Evolutionary conservation across 345 rosid species (phyloP), one percentile per base, ranked within the genome.

Genomic region (Gossypium sturtianum): DNA sequence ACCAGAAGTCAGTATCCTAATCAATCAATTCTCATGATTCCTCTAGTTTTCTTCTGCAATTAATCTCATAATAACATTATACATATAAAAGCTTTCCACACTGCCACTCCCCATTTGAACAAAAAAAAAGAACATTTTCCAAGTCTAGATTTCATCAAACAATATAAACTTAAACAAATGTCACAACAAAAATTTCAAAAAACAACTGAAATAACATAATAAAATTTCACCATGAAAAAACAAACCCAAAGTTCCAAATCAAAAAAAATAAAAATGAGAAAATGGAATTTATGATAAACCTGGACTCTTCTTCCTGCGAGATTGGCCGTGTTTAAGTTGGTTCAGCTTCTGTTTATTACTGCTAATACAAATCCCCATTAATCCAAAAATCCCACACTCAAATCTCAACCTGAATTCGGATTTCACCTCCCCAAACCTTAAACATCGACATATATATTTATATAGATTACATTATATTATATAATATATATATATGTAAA

Each of bases 301-400:
- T 66, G 2, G 25, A 74, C 66, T 67, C 78, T 76, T 22, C 34
- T 48, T 34, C 41, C 41, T 27, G 64, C 54, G 58, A 48, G 47
- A 17, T 71, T 47, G 16, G 8, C 16, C 66, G 13, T 62, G 71
- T 23, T 74, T 76, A 47, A n/a, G 72, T 12, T 72, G 71, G 49
- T 77, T 60, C 2, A 61, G 77, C 60, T 81, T 75, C n/a, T 74
- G 4, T 23, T 25, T 75, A 56, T 81, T 80, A 57, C 38, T 67
- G 76, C 87, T 84, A 44, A 79, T 75, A 75, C 83, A 84, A 77
- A 79, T 68, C 79, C 87, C 87, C 87, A 84, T 84, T 66, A 71
- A 83, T 60, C 20, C 49, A n/a, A n/a, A 53, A 54, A 53, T 20
- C 51, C 60, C 63, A 41, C 49, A n/a, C 43, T 15, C 27, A 45